These are phyloP conservation scores for Emmonsiellopsis sp. DNA, from an alignment of 2,329 filamentous ascomycete genomes.

Conservation along the genomic window DNA sequence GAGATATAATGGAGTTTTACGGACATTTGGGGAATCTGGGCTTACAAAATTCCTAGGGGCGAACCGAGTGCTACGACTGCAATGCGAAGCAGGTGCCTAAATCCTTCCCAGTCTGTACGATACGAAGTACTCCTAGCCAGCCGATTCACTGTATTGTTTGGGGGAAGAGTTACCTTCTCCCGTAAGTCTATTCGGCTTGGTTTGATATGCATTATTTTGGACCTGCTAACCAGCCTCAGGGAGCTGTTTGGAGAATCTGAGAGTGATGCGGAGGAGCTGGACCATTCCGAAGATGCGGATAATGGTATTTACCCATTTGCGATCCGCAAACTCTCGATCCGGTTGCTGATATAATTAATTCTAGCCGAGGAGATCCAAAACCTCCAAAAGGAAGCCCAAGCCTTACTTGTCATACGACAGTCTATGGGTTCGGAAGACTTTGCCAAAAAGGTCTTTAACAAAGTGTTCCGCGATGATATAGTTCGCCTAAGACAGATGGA, in stretches of 20 bases:
- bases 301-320: constrained; percentile 47
- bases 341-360: constrained; percentile 2
- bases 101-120: constrained; percentile 91
- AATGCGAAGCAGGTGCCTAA: constrained; percentile 82
- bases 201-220: neutral
- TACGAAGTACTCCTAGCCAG: constrained; percentile 89
- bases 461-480: constrained; percentile 83
- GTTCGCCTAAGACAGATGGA: constrained; percentile 74
- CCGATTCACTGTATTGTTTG: constrained; percentile 98
- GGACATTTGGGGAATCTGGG: constrained; percentile 2
- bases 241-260: constrained; percentile 91
- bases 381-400: constrained; percentile 71
- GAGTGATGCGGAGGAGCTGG: constrained; percentile 69
- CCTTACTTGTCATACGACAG: constrained; percentile 70
- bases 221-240: constrained; percentile 25
- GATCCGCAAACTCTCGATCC: neutral
- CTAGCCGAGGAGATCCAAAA: constrained; percentile 74
- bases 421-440: constrained; percentile 74
- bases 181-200: constrained; percentile 32
- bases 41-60: constrained; percentile 39
- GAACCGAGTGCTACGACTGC: constrained; percentile 95
- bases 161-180: constrained; percentile 93
- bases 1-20: neutral
- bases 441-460: constrained; percentile 73
- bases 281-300: constrained; percentile 69